A percentile compares a stretch with the other conserved stretches of the same genome.
phyloP scores from a whole-genome alignment of 1,139 yeast species.

The Candida sp. region DNA sequence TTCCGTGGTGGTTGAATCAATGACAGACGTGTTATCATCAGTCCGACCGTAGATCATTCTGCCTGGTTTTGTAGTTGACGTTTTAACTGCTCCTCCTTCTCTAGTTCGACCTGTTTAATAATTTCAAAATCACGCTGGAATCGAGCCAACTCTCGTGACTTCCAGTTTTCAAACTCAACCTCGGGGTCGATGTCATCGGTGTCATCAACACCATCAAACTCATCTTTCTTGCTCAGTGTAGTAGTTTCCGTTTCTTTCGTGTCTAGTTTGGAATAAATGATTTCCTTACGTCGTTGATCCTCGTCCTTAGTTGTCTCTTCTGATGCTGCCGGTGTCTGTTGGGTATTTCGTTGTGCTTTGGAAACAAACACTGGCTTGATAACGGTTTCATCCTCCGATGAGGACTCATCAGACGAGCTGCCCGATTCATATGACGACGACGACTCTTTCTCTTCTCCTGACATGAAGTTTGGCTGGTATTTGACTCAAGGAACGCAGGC shows the following conservation, averaged over 20 bases:
- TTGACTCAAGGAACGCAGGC: too few species aligned
- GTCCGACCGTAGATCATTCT: background rate
- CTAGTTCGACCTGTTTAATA: conserved; percentile 24
- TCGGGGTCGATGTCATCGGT: conserved; percentile 45
- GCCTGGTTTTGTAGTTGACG: background rate
- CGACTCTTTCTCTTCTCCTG: background rate
- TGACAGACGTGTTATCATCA: too few species aligned
- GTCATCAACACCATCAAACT: conserved; percentile 39
- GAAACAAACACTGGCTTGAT: conserved; percentile 15
- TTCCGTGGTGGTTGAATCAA: too few species aligned
- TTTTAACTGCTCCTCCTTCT: conserved; percentile 13
- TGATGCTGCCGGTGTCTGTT: background rate
- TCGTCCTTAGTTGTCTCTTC: background rate
- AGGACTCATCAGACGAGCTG: conserved; percentile 6
- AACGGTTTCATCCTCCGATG: conserved; percentile 8
- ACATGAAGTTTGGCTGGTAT: too few species aligned
- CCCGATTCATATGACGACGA: conserved; percentile 11
- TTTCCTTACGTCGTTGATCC: conserved; percentile 7
- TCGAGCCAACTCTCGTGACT: conserved; percentile 32
- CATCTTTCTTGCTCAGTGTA: conserved; percentile 3
- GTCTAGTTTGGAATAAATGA: conserved; percentile 13
- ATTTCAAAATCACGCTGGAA: conserved; percentile 30
- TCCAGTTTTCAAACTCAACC: conserved; percentile 41
- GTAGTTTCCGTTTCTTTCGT: conserved; percentile 4
- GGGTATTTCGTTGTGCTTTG: conserved; percentile 7